Evolutionary conservation across 345 rosid species (phyloP), one percentile per base, ranked within the genome.

Genomic region (thale cress (Arabidopsis thaliana)): DNA sequence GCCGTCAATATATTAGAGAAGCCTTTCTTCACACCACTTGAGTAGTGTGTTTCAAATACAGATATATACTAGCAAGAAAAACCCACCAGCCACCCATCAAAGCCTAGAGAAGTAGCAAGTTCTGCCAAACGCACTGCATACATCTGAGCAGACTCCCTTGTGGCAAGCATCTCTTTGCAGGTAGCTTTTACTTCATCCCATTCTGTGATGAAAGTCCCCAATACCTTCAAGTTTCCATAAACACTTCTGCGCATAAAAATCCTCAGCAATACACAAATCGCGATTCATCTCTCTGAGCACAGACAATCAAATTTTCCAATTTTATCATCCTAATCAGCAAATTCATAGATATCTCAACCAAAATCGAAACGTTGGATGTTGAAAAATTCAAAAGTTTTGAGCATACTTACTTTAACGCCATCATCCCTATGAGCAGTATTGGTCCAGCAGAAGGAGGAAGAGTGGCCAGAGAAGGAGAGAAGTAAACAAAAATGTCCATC

Each of bases 41-140:
- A 16, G 20, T 16, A 16, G 20, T 16, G 20, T 16, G 20, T 16
- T 16, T 16, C 32, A 56, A 2, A 64, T 45, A 10, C 72, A 56
- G 40, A 14, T 14, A 57, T 45, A 33, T 9, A 14, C 49, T 7
- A 23, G 28, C 6, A 16, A 25, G 13, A 49, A 49, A 61, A 20
- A 73, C n/a, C 59, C 82, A 94, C 98, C 87, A 89, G 89, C 97
- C 97, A 94, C 11, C 96, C 98, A 71, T 94, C 97, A 48, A 91
- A 89, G 59, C 93, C 93, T 68, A 91, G 77, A 53, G 71, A 78
- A 80, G 70, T 76, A 36, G 93, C 86, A 61, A 91, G 96, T 75
- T 94, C 88, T 11, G 84, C 82, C 82, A 94, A 85, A 59, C 83
- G 82, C 65, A 87, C 89, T 1, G 96, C 97, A 83, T 85, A 86